phyloP scores from a whole-genome alignment of 2,329 filamentous ascomycete species.

The Coleophoma eucalyptorum region DNA sequence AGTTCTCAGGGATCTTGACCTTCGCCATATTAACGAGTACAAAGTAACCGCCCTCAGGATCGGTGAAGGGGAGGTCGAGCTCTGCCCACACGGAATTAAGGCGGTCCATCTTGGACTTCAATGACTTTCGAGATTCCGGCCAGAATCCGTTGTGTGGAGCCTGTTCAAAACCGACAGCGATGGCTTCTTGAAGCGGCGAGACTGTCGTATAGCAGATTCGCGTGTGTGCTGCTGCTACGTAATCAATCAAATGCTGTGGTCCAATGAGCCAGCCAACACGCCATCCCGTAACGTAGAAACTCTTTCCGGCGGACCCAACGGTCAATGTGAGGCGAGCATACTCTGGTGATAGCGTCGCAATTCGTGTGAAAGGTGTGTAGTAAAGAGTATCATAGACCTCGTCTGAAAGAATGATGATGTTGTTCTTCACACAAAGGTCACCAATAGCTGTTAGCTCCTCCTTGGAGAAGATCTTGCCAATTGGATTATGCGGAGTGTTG shows the following conservation, averaged over 20 bases:
- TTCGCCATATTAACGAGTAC: constrained; percentile 86
- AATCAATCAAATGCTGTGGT: constrained; percentile 47
- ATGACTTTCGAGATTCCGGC: constrained; percentile 44
- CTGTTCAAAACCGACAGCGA: constrained; percentile 30
- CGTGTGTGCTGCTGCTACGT: constrained; percentile 47
- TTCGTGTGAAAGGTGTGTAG: constrained; percentile 45
- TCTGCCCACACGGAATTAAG: constrained; percentile 13
- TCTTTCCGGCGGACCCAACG: constrained; percentile 48
- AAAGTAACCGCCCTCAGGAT: constrained; percentile 81
- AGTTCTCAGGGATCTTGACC: constrained; percentile 74
- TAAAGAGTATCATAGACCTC: constrained; percentile 46
- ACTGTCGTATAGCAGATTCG: constrained; percentile 48
- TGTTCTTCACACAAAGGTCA: constrained; percentile 5
- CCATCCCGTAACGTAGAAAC: constrained; percentile 50
- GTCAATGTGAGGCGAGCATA: constrained; percentile 44
- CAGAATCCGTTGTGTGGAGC: constrained; percentile 46
- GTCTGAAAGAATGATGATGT: constrained; percentile 29
- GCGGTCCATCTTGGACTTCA: constrained; percentile 25
- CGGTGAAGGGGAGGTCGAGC: constrained; percentile 8
- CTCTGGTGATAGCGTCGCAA: constrained; percentile 44
- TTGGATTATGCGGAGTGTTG: constrained; percentile 8
- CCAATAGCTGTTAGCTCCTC: constrained; percentile 5
- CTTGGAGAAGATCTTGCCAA: constrained; percentile 8
- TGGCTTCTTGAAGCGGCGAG: constrained; percentile 37
- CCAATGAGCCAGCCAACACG: constrained; percentile 49